Evolutionary conservation across 1,139 yeast species (phyloP).

Genomic region (Candida gigantensis): DNA sequence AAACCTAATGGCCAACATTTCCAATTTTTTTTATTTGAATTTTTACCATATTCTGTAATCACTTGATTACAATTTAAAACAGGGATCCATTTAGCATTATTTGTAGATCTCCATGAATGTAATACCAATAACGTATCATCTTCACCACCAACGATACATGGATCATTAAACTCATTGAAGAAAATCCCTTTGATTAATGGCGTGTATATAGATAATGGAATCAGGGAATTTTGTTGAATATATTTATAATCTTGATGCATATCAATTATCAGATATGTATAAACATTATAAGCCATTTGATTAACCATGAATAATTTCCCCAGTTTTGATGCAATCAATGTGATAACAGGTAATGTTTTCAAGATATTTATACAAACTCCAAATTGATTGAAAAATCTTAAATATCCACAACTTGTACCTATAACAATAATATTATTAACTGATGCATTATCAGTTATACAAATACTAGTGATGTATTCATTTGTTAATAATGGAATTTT

Average conservation of each 20-base stretch:
- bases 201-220: slow-evolving; percentile 33
- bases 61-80: slow-evolving; percentile 66
- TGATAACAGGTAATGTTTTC: slow-evolving; percentile 40
- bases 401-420: slow-evolving; percentile 45
- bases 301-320: slow-evolving; percentile 36
- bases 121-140: slow-evolving; percentile 72
- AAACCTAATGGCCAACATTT: slow-evolving; percentile 90
- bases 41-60: slow-evolving; percentile 54
- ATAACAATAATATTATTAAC: slow-evolving; percentile 36
- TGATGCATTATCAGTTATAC: slow-evolving; percentile 25
- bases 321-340: slow-evolving; percentile 36
- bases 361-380: slow-evolving; percentile 45
- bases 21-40: slow-evolving; percentile 49
- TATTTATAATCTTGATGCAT: slow-evolving; percentile 38
- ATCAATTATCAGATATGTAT: slow-evolving; percentile 40
- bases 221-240: slow-evolving; percentile 40
- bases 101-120: slow-evolving; percentile 73
- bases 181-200: slow-evolving; percentile 64
- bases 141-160: slow-evolving; percentile 72
- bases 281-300: slow-evolving; percentile 30
- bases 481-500: slow-evolving; percentile 34
- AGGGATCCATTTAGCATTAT: slow-evolving; percentile 88
- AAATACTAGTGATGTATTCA: slow-evolving; percentile 42
- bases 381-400: slow-evolving; percentile 40
- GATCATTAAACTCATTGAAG: slow-evolving; percentile 84